A percentile compares a stretch with the other conserved stretches of the same genome.
phyloP scores from a whole-genome alignment of 2,329 filamentous ascomycete species.

The Didymella glomerata region DNA sequence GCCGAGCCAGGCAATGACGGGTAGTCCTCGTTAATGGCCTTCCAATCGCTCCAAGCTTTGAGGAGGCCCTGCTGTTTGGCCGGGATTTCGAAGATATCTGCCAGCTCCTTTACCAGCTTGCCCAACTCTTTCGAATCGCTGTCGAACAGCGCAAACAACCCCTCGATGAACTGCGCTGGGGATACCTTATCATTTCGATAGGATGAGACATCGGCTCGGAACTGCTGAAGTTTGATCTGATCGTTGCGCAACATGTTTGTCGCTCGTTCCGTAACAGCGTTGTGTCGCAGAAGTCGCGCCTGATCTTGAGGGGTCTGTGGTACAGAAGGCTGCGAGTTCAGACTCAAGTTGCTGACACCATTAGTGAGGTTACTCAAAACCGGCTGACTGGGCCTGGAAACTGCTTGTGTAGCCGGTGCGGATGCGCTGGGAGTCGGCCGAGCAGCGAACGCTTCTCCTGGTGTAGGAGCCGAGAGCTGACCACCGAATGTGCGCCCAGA shows the following conservation, averaged over 20 bases:
- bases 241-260: slow-evolving; percentile 82
- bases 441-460: slow-evolving; percentile 56
- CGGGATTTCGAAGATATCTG: slow-evolving; percentile 89
- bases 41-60: slow-evolving; percentile 93
- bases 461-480: slow-evolving; percentile 69
- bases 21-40: slow-evolving; percentile 94
- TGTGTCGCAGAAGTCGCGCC: slow-evolving; percentile 80
- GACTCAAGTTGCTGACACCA: slow-evolving; percentile 30
- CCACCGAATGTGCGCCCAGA: slow-evolving; percentile 85
- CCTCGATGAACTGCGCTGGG: slow-evolving; percentile 81
- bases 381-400: slow-evolving; percentile 42
- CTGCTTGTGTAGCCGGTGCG: slow-evolving; percentile 52
- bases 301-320: slow-evolving; percentile 75
- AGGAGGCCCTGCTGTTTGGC: slow-evolving; percentile 76
- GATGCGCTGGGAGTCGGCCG: slow-evolving; percentile 54
- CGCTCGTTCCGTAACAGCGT: slow-evolving; percentile 85
- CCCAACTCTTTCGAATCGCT: slow-evolving; percentile 81
- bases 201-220: slow-evolving; percentile 80
- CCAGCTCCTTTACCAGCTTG: slow-evolving; percentile 88
- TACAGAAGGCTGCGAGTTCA: slow-evolving; percentile 45
- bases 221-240: slow-evolving; percentile 74
- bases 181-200: slow-evolving; percentile 76
- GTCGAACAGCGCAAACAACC: slow-evolving; percentile 87
- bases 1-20: slow-evolving; percentile 79
- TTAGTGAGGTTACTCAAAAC: slow-evolving; percentile 31